A percentile compares a stretch with the other conserved stretches of the same genome.
Evolutionary conservation across 2,329 filamentous ascomycete species (phyloP).

Genomic region (Albophoma yamanashiensis): DNA sequence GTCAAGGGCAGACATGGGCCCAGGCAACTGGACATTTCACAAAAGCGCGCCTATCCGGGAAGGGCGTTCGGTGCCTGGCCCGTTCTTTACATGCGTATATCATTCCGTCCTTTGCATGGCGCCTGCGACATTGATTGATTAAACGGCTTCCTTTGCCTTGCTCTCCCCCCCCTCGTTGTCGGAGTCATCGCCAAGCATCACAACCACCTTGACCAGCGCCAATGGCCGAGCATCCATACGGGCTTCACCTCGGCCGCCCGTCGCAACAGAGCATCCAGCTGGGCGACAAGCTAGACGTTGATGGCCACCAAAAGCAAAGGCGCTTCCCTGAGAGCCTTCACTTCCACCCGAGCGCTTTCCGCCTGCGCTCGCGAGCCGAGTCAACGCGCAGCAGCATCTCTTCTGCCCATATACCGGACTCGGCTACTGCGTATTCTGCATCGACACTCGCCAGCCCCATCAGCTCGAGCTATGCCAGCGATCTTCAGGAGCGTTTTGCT

Average conservation of each 20-base stretch:
- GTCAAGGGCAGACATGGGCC: background rate
- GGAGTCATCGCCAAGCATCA: background rate
- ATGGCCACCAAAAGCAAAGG: constrained; percentile 8
- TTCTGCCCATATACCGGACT: constrained; percentile 25
- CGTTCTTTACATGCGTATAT: background rate
- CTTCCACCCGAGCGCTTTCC: constrained; percentile 14
- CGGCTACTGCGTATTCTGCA: constrained; percentile 25
- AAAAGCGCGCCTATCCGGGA: background rate
- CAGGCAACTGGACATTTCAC: background rate
- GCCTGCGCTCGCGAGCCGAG: constrained; percentile 23
- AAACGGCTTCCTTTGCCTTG: background rate
- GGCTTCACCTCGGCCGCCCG: constrained; percentile 5
- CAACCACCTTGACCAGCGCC: background rate
- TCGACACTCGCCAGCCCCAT: constrained; percentile 24
- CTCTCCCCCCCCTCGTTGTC: background rate
- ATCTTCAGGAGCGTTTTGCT: constrained; percentile 21
- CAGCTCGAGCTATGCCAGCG: constrained; percentile 23
- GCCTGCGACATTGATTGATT: background rate
- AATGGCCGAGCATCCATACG: constrained; percentile 6
- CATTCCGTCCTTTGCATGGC: background rate
- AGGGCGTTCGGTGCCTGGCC: background rate
- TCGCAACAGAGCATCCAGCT: constrained; percentile 3
- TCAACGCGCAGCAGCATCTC: constrained; percentile 27
- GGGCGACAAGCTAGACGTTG: constrained; percentile 11
- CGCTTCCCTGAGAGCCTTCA: constrained; percentile 20